Percentiles rank a stretch among this genome's conserved stretches.
Evolutionary conservation across 805 yeast species (phyloP).

Genomic region (Candida tammaniensis): DNA sequence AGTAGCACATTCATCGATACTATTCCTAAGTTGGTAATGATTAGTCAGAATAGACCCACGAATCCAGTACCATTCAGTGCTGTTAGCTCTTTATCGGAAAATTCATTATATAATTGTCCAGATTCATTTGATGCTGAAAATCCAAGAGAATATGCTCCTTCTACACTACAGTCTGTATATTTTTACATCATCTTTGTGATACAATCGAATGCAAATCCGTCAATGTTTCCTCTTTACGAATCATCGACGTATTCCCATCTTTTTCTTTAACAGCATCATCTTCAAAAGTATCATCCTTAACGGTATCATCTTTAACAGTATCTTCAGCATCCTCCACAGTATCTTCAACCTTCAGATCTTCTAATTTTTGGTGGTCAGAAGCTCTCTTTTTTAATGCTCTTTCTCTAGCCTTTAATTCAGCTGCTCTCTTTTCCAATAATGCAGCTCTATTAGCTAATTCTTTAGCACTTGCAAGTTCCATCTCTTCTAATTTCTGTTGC

Average conservation of each 20-base stretch:
- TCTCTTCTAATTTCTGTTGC: constrained; percentile 74
- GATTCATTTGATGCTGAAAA: constrained; percentile 88
- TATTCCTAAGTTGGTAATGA: constrained; percentile 18
- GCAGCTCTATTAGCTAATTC: constrained; percentile 75
- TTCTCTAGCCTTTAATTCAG: constrained; percentile 67
- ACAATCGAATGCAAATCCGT: constrained; percentile 49
- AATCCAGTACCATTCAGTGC: constrained; percentile 54
- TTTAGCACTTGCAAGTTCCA: constrained; percentile 74
- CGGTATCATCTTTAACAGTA: constrained; percentile 1
- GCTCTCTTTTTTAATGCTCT: constrained; percentile 45
- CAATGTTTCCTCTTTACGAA: constrained; percentile 49
- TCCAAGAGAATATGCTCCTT: constrained; percentile 78
- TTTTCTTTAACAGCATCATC: constrained; percentile 12
- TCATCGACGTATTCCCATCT: too few species aligned
- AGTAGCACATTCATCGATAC: constrained; percentile 14
- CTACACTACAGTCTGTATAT: too few species aligned
- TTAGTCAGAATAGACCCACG: constrained; percentile 41
- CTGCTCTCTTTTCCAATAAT: constrained; percentile 71
- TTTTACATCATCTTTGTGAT: constrained; percentile 1
- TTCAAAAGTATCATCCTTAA: background rate
- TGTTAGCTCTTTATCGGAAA: constrained; percentile 61
- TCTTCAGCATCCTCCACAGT: constrained; percentile 4
- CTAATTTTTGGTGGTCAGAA: constrained; percentile 14
- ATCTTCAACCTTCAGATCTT: constrained; percentile 2
- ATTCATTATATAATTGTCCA: constrained; percentile 84